Base-by-base conservation (phyloP, 257 asterid species). In the Fraxinus quadrangulata region DNA sequence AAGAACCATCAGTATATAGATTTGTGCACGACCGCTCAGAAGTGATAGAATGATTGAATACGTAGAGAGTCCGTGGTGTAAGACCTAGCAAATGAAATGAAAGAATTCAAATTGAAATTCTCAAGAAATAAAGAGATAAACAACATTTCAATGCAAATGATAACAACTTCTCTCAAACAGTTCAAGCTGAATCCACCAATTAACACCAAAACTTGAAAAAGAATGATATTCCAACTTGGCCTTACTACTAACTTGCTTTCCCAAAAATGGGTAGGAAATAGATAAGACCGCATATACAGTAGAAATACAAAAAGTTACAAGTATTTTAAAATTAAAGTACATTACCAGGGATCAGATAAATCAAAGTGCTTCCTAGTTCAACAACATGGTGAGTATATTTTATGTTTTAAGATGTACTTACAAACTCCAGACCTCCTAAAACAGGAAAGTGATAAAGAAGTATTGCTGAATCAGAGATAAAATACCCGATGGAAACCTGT, bases 401-500 rank as follows among this genome's bases (percentile, higher is more conserved):
- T 30, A 73, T 70, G 73, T 49, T 68, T 9, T 26, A 23, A 63
- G 69, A 12, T 63, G 61, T 76, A 88, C 99, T 90, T 90, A 95
- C 99, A 88, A 89, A 95, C 82, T 91, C 97, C 80, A 85, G 61
- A 59, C 99, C 99, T 77, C 99, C 99, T 85, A 95, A 86, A 75
- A 88, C 86, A 1, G 98, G 99, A 83, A 81, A 91, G 47, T 87
- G 54, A 75, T 85, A 91, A 24, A 87, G 24, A 85, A 92, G 85
- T 96, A 95, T 82, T 76, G 92, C 90, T 86, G 91, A 80, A 85
- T 95, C 99, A 13, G 94, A 74, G 30, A 95, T 82, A 80, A 95
- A 95, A 89, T 95, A 95, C 69, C 99, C 99, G 56, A 83, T 78
- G 71, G 99, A 95, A 65, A 95, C 84, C 98, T 95, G 96, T 75